phyloP scores from a whole-genome alignment of 495 filamentous ascomycete species.

The Penicillium antarcticum region DNA sequence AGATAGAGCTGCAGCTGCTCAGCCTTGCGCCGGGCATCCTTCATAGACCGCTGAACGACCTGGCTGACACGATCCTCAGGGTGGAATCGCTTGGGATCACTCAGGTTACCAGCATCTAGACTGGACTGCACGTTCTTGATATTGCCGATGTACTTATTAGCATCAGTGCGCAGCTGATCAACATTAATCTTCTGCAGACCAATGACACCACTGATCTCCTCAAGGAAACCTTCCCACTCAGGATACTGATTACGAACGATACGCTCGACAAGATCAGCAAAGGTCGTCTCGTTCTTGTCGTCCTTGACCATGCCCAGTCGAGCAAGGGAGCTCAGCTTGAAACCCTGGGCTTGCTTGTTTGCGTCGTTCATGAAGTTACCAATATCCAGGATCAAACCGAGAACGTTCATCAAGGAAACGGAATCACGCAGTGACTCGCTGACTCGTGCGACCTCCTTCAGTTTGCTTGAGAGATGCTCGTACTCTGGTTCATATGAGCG shows the following conservation, averaged over 20 bases:
- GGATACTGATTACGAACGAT: conserved; percentile 96
- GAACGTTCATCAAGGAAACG: conserved; percentile 88
- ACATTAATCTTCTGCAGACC: conserved; percentile 90
- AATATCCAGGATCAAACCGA: conserved; percentile 93
- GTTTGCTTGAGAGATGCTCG: conserved; percentile 78
- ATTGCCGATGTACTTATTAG: conserved; percentile 92
- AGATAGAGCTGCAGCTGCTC: conserved; percentile 94
- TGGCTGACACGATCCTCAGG: conserved; percentile 93
- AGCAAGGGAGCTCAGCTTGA: conserved; percentile 95
- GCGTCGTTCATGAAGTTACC: conserved; percentile 99
- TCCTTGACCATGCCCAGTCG: conserved; percentile 97
- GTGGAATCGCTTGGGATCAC: conserved; percentile 96
- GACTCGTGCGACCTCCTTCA: conserved; percentile 77
- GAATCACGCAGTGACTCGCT: conserved; percentile 89
- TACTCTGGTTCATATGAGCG: conserved; percentile 85
- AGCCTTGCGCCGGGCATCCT: conserved; percentile 91
- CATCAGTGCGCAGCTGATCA: conserved; percentile 83
- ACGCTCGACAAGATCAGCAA: conserved; percentile 95
- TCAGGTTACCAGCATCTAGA: conserved; percentile 90
- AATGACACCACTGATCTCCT: conserved; percentile 81
- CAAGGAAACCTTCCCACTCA: conserved; percentile 85
- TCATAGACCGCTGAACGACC: conserved; percentile 90
- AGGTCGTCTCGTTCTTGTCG: conserved; percentile 95
- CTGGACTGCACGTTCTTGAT: conserved; percentile 89
- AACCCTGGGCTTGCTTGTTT: conserved; percentile 95